Evolutionary conservation across 148 eudicot genomes (phyloP).

Genomic region (Talinum fruticosum): DNA sequence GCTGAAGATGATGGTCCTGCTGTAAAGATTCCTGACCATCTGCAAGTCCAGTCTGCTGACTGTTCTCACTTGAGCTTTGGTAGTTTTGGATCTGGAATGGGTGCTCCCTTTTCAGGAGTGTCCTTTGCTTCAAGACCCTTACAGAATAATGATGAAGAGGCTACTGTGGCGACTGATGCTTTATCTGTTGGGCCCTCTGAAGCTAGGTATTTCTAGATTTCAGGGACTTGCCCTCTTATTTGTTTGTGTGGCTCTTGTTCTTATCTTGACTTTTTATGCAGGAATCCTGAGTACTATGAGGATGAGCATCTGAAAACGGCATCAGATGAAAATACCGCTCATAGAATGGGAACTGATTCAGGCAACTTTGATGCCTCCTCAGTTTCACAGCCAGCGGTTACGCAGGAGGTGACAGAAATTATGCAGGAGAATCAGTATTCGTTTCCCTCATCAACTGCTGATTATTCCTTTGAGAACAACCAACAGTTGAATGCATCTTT

Average conservation of each 20-base stretch:
- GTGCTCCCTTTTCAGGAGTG: slow-evolving; percentile 47
- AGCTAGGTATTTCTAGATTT: slow-evolving; percentile 45
- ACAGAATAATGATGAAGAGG: slow-evolving; percentile 42
- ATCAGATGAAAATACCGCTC: slow-evolving; percentile 55
- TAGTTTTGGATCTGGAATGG: slow-evolving; percentile 65
- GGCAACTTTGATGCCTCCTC: slow-evolving; percentile 61
- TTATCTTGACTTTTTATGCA: slow-evolving; percentile 29
- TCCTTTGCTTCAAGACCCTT: slow-evolving; percentile 47
- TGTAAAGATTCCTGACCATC: slow-evolving; percentile 81
- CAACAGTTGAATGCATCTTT: slow-evolving; percentile 59
- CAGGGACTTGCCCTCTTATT: neutral
- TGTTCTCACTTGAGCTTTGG: slow-evolving; percentile 95
- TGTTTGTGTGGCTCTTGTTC: slow-evolving; percentile 2
- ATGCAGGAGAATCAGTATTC: slow-evolving; percentile 60
- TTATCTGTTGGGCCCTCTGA: slow-evolving; percentile 50
- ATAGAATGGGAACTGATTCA: slow-evolving; percentile 48
- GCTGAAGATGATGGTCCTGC: slow-evolving; percentile 66
- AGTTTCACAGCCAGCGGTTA: slow-evolving; percentile 58
- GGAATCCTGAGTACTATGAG: slow-evolving; percentile 70
- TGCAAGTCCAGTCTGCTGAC: slow-evolving; percentile 71
- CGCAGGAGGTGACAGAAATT: slow-evolving; percentile 54
- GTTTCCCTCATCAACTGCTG: slow-evolving; percentile 62
- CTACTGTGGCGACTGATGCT: slow-evolving; percentile 47
- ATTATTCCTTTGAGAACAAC: slow-evolving; percentile 63
- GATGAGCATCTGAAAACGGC: slow-evolving; percentile 63